Percentiles rank a stretch among this genome's conserved stretches.
phyloP scores from a whole-genome alignment of 2,329 filamentous ascomycete species.

The Sclerotinia sclerotiorum region DNA sequence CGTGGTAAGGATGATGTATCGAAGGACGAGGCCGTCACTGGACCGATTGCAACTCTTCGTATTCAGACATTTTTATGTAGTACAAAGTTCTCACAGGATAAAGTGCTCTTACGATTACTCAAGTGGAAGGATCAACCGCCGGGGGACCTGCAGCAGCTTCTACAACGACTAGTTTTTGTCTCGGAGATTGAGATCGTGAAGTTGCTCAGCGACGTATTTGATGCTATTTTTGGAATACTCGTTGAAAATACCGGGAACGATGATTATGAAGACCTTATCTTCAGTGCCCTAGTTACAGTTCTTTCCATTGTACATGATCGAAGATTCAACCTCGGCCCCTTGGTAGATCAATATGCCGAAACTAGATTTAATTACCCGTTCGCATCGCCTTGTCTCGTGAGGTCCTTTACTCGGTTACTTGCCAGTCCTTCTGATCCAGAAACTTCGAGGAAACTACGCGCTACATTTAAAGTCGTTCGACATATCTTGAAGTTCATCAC shows the following conservation, averaged over 20 bases:
- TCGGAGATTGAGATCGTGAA: conserved; percentile 98
- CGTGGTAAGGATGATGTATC: conserved; percentile 64
- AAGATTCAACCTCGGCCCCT: conserved; percentile 83
- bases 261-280: conserved; percentile 89
- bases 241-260: conserved; percentile 89
- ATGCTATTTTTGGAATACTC: conserved; percentile 86
- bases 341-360: conserved; percentile 90
- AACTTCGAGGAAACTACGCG: conserved; percentile 78
- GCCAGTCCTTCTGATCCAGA: conserved; percentile 80
- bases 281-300: conserved; percentile 84
- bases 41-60: conserved; percentile 75
- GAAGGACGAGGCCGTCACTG: conserved; percentile 71
- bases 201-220: conserved; percentile 82
- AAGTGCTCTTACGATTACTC: conserved; percentile 76
- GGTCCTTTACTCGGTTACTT: conserved; percentile 81
- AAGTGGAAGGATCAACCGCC: conserved; percentile 79
- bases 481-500: conserved; percentile 95
- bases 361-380: conserved; percentile 90
- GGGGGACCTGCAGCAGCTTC: conserved; percentile 68
- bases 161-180: conserved; percentile 87
- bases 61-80: conserved; percentile 89
- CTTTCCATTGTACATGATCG: conserved; percentile 92
- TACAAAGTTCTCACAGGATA: conserved; percentile 91
- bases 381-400: conserved; percentile 81
- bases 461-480: conserved; percentile 91